A percentile compares a stretch with the other conserved stretches of the same genome.
These are phyloP conservation scores for Mucor mucedo DNA, from an alignment of 371 early-diverging fungal species.

Conservation along the genomic window DNA sequence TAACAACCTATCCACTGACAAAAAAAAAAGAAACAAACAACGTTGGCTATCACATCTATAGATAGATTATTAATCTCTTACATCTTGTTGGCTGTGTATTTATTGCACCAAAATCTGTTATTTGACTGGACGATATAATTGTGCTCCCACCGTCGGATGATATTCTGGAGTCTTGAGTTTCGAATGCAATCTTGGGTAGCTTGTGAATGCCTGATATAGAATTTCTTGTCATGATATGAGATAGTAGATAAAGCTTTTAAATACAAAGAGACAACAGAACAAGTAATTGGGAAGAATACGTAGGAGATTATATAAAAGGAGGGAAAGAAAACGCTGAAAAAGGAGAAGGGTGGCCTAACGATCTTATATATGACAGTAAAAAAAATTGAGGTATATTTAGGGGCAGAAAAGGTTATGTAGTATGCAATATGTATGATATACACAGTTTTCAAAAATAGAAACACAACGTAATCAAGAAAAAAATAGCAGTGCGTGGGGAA, in stretches of 20 bases:
- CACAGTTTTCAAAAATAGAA: neutral
- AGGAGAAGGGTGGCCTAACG: neutral
- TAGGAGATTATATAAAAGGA: too few species aligned
- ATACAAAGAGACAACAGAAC: neutral
- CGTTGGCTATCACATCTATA: neutral
- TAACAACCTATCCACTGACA: conserved; percentile 11
- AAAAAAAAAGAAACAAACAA: neutral
- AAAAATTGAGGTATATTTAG: neutral
- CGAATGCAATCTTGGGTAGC: conserved; percentile 16
- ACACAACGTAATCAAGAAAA: neutral
- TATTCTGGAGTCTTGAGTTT: neutral
- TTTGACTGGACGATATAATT: conserved; percentile 8
- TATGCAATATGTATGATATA: neutral
- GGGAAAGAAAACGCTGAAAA: too few species aligned
- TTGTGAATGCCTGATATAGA: conserved; percentile 6
- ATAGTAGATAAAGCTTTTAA: neutral
- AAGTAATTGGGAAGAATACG: neutral
- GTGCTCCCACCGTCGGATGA: conserved; percentile 20
- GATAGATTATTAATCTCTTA: neutral
- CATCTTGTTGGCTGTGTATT: conserved; percentile 9
- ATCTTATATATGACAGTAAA: too few species aligned
- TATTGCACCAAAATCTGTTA: conserved; percentile 15
- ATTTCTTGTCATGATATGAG: conserved; percentile 7
- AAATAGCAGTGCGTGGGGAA: neutral
- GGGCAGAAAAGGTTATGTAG: neutral